These are phyloP conservation scores for Talaromyces sp. DNA, from an alignment of 2,329 filamentous ascomycete genomes.

Conservation along the genomic window DNA sequence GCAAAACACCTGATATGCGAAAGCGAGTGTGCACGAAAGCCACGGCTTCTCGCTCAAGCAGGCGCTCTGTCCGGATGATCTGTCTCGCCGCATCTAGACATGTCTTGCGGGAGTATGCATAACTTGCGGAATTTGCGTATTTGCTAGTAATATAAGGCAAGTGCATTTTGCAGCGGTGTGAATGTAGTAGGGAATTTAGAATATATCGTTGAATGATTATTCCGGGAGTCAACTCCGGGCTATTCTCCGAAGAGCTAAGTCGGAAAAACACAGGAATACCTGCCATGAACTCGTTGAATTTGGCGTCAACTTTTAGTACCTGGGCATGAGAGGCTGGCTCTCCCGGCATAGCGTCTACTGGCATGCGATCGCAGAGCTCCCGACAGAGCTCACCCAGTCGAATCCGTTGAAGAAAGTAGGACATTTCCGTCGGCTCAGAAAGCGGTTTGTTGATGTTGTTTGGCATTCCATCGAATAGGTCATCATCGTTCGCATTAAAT, in stretches of 20 bases:
- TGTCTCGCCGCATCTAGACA: slow-evolving; percentile 31
- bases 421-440: slow-evolving; percentile 33
- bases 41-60: slow-evolving; percentile 17
- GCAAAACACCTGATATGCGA: slow-evolving; percentile 24
- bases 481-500: slow-evolving; percentile 31
- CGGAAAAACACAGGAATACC: slow-evolving; percentile 32
- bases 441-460: slow-evolving; percentile 15
- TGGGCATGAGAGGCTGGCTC: slow-evolving; percentile 21
- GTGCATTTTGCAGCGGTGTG: slow-evolving; percentile 35
- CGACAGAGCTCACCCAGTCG: slow-evolving; percentile 33
- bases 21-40: slow-evolving; percentile 22
- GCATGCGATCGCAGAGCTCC: slow-evolving; percentile 30
- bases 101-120: slow-evolving; percentile 29
- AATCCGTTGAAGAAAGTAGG: slow-evolving; percentile 33
- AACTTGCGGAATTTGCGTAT: slow-evolving; percentile 18
- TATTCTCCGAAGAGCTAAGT: slow-evolving; percentile 12
- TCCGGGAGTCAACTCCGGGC: slow-evolving; percentile 8
- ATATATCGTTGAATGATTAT: slow-evolving; percentile 31
- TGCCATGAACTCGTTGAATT: slow-evolving; percentile 25
- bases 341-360: slow-evolving; percentile 18
- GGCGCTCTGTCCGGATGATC: slow-evolving; percentile 23
- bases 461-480: slow-evolving; percentile 26
- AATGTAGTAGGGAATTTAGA: slow-evolving; percentile 30
- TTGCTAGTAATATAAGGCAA: slow-evolving; percentile 31
- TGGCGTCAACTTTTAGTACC: slow-evolving; percentile 30